phyloP scores from a whole-genome alignment of 768 basidiomycete genomes.

The Boletus sp. region DNA sequence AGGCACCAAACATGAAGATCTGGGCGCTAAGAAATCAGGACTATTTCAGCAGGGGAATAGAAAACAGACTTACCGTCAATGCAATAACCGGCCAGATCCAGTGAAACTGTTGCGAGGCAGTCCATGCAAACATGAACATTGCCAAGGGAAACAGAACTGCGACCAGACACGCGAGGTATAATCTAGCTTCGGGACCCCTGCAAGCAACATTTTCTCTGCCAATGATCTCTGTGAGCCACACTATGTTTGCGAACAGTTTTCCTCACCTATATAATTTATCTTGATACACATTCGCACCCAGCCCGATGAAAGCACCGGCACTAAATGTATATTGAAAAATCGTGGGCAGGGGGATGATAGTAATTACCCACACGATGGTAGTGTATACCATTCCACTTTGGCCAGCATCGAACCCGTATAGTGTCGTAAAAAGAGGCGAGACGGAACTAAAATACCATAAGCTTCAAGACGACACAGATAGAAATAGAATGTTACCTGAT shows the following conservation, averaged over 20 bases:
- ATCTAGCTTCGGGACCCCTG: conserved; percentile 51
- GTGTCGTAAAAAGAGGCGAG: conserved; percentile 47
- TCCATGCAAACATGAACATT: conserved; percentile 73
- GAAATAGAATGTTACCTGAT: conserved; percentile 41
- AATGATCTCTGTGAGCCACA: conserved; percentile 24
- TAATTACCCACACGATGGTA: conserved; percentile 46
- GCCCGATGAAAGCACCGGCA: conserved; percentile 48
- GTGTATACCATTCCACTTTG: conserved; percentile 58
- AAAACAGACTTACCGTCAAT: conserved; percentile 4
- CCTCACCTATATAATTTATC: conserved; percentile 44
- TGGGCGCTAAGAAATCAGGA: conserved; percentile 12
- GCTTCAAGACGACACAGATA: not conserved
- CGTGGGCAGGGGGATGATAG: not conserved
- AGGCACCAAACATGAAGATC: conserved; percentile 50
- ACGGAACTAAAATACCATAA: conserved; percentile 42
- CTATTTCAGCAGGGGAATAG: not conserved
- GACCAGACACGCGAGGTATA: conserved; percentile 53
- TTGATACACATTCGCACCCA: conserved; percentile 42
- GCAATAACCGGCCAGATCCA: conserved; percentile 49
- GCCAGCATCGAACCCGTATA: conserved; percentile 62
- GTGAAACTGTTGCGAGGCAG: conserved; percentile 47
- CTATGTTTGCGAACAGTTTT: not conserved
- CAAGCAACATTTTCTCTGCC: conserved; percentile 26
- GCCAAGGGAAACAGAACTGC: conserved; percentile 50
- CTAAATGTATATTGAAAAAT: conserved; percentile 30